Conservation (phyloP, 306 rosid genomes). For the Canavalia gladiata region DNA sequence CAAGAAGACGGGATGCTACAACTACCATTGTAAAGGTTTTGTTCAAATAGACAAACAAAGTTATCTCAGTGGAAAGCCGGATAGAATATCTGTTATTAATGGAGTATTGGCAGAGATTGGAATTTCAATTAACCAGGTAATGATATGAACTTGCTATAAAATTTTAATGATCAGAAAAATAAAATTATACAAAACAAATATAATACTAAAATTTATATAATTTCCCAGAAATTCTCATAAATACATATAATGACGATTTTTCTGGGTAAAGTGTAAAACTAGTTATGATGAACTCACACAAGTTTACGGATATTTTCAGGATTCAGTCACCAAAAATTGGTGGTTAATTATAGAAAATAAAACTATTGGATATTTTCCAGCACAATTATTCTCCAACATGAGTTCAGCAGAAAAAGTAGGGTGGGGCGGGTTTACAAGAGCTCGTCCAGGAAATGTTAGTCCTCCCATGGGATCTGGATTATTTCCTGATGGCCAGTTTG, state of each 20-base stretch:
- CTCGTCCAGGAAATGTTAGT: not conserved
- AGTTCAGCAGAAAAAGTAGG: not conserved
- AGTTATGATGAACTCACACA: not conserved
- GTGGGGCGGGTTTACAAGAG: conserved; percentile 28
- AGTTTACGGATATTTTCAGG: no score
- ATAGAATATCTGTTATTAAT: not conserved
- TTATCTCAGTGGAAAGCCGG: not conserved
- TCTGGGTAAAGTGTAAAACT: not conserved
- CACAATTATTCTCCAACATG: not conserved
- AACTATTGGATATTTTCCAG: no score
- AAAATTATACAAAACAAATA: no score
- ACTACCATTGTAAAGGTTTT: not conserved
- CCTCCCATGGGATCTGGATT: conserved; percentile 37
- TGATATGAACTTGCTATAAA: no score
- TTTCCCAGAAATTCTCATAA: not conserved
- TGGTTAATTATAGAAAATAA: no score
- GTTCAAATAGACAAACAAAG: not conserved
- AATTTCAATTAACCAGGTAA: not conserved
- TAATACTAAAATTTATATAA: no score
- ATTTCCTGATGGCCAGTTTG: not conserved
- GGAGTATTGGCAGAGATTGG: fast-evolving
- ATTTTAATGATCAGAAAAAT: no score
- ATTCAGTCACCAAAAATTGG: no score
- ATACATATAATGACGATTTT: fast-evolving
- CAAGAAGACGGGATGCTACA: conserved; percentile 19